These are phyloP conservation scores for Trichoderma sp. DNA, from an alignment of 2,329 filamentous ascomycete species.

Conservation along the genomic window DNA sequence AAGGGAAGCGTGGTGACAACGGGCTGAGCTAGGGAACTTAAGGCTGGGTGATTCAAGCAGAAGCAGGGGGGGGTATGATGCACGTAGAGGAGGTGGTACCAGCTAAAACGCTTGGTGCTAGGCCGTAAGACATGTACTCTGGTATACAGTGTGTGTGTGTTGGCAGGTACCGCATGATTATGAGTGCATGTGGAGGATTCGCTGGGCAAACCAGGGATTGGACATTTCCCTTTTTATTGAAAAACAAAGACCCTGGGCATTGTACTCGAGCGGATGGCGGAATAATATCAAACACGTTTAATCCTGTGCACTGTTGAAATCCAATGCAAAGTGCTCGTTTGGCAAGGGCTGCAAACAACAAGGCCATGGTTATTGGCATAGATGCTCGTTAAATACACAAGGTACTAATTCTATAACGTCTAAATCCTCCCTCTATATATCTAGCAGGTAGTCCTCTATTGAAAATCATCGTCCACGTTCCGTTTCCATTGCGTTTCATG, in stretches of 20 bases:
- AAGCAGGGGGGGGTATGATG: conserved; percentile 2
- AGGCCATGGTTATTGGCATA: not conserved
- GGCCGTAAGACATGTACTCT: not conserved
- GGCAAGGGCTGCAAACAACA: not conserved
- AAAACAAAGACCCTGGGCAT: not conserved
- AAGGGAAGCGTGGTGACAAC: conserved; percentile 11
- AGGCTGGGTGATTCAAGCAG: conserved; percentile 8
- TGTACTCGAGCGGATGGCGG: not conserved
- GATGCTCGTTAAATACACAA: not conserved
- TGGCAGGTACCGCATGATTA: not conserved
- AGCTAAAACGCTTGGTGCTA: not conserved
- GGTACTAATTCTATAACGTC: not conserved
- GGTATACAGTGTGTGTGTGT: not conserved
- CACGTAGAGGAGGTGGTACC: not conserved
- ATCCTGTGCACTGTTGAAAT: not conserved
- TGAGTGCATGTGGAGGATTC: not conserved
- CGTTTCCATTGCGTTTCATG: not conserved
- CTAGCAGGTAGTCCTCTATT: conserved; percentile 1
- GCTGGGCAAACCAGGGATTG: not conserved
- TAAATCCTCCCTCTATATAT: not conserved
- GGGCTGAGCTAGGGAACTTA: conserved; percentile 14
- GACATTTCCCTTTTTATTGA: not conserved
- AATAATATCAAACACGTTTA: not conserved
- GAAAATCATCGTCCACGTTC: not conserved
- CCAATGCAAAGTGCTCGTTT: not conserved